Conservation (phyloP, 2,329 filamentous ascomycete species). For the Nothophaeocryptopus gaeumannii region DNA sequence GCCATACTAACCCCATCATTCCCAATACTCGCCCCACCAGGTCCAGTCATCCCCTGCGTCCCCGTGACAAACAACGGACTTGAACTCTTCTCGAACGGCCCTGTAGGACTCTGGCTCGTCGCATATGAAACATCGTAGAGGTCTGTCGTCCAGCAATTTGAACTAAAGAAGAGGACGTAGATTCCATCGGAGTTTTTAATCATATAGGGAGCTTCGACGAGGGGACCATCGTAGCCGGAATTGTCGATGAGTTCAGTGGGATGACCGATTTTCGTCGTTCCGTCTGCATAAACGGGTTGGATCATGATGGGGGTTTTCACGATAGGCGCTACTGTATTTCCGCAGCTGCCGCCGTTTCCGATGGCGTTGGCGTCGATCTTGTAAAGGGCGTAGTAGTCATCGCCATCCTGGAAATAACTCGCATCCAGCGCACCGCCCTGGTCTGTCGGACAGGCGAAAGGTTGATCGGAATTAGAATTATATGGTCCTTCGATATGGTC, state of each 20-base stretch:
- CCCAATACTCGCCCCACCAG: conserved; percentile 15
- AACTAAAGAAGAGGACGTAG: conserved; percentile 29
- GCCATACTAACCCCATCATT: conserved; percentile 14
- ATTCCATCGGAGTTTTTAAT: conserved; percentile 19
- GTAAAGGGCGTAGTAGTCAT: conserved; percentile 28
- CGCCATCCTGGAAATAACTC: conserved; percentile 27
- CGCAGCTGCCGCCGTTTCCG: conserved; percentile 28
- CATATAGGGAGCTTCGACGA: conserved; percentile 31
- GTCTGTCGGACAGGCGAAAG: conserved; percentile 27
- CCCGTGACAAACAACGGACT: conserved; percentile 17
- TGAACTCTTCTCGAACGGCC: conserved; percentile 13
- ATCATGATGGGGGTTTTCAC: conserved; percentile 29
- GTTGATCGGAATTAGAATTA: conserved; percentile 20
- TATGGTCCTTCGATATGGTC: conserved; percentile 27
- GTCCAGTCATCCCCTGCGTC: conserved; percentile 28
- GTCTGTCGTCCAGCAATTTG: conserved; percentile 26
- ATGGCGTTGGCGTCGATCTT: conserved; percentile 32
- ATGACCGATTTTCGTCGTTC: conserved; percentile 23
- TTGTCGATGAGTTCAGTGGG: conserved; percentile 25
- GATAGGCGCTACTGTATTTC: conserved; percentile 24
- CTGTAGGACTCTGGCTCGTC: conserved; percentile 9
- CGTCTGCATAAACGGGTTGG: conserved; percentile 27
- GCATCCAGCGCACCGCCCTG: conserved; percentile 32
- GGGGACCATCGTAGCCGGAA: conserved; percentile 24
- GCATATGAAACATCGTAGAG: conserved; percentile 18